These are phyloP conservation scores for Boletus speciosus DNA, from an alignment of 768 basidiomycete species.

Conservation along the genomic window DNA sequence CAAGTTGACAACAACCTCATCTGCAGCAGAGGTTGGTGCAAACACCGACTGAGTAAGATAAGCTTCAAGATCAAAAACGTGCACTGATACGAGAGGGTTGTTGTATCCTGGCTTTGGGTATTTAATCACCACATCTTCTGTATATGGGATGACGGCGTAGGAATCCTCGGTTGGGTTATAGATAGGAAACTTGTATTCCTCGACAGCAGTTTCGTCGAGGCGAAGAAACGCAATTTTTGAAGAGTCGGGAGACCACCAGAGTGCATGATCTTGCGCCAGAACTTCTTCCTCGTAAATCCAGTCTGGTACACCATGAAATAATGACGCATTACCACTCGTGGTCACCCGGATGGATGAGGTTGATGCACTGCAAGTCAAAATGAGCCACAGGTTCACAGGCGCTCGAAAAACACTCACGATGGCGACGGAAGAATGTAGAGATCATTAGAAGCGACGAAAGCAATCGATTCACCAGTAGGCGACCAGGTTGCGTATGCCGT, in stretches of 20 bases:
- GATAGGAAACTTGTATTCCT: slow-evolving; percentile 82
- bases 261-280: slow-evolving; percentile 62
- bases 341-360: slow-evolving; percentile 71
- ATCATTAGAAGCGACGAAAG: slow-evolving; percentile 84
- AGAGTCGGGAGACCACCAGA: slow-evolving; percentile 85
- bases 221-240: slow-evolving; percentile 72
- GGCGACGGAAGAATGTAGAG: slow-evolving; percentile 77
- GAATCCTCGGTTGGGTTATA: slow-evolving; percentile 83
- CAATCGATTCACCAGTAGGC: slow-evolving; percentile 75
- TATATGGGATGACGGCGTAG: slow-evolving; percentile 75
- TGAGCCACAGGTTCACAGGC: background rate
- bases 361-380: slow-evolving; percentile 27
- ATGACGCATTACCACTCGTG: slow-evolving; percentile 68
- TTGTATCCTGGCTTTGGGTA: slow-evolving; percentile 90
- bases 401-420: slow-evolving; percentile 41
- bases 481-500: slow-evolving; percentile 87
- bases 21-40: slow-evolving; percentile 29
- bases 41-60: slow-evolving; percentile 41
- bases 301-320: slow-evolving; percentile 94
- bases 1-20: slow-evolving; percentile 51
- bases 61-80: slow-evolving; percentile 73
- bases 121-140: slow-evolving; percentile 54
- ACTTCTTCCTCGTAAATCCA: slow-evolving; percentile 99
- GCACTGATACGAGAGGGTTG: slow-evolving; percentile 82
- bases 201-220: slow-evolving; percentile 86